Percentiles rank a stretch among this genome's conserved stretches.
These are phyloP conservation scores for Catharanthus roseus DNA, from an alignment of 257 asterid genomes.

Conservation along the genomic window DNA sequence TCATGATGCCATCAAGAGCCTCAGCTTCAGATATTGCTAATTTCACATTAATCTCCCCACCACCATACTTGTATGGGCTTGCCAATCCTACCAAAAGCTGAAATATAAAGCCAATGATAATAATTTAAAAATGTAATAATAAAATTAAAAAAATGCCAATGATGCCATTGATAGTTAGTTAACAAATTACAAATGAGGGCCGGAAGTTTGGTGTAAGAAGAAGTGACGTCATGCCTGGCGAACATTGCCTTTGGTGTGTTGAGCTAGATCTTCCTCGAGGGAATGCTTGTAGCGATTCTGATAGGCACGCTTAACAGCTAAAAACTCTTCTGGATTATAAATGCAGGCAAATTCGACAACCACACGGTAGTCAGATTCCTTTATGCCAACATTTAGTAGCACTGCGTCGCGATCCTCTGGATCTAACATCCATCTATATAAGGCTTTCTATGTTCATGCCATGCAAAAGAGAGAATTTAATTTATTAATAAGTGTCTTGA, in stretches of 20 bases:
- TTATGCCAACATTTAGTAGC: conserved; percentile 48
- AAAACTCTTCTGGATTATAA: conserved; percentile 46
- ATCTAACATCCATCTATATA: conserved; percentile 69
- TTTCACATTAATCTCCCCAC: conserved; percentile 44
- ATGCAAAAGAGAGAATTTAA: no score
- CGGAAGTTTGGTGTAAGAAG: no score
- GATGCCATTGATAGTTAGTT: no score
- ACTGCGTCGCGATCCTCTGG: conserved; percentile 71
- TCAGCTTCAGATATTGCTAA: conserved; percentile 55
- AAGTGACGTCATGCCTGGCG: conserved; percentile 37
- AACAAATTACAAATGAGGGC: no score
- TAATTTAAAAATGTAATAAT: no score
- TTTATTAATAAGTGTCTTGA: no score
- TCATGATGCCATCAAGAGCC: conserved; percentile 35
- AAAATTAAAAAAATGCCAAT: no score
- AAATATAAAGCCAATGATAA: neutral
- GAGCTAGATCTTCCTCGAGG: conserved; percentile 71
- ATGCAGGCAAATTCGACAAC: conserved; percentile 46
- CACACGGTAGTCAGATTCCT: conserved; percentile 41
- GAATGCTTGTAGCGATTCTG: conserved; percentile 59
- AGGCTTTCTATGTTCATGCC: conserved; percentile 39
- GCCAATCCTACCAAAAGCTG: conserved; percentile 62
- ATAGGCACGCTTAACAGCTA: conserved; percentile 59
- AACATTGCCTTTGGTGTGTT: conserved; percentile 40
- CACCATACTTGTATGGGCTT: conserved; percentile 52